A percentile compares a stretch with the other conserved stretches of the same genome.
Evolutionary conservation across 2,329 filamentous ascomycete species (phyloP).

Genomic region (Fusarium sp.): DNA sequence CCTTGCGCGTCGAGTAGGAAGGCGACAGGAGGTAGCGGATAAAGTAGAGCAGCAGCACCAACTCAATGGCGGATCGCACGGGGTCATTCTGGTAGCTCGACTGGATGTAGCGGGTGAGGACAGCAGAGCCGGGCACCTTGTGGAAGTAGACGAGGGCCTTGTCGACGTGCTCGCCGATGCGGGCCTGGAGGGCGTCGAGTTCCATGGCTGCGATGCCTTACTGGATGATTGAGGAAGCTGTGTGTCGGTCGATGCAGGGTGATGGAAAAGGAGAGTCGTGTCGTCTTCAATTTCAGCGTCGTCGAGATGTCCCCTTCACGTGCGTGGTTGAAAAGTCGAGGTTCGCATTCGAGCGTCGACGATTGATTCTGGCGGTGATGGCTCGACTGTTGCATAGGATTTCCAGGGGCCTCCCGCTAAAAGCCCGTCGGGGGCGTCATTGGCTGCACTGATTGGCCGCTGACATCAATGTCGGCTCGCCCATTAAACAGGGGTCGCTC

Average conservation of each 20-base stretch:
- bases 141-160: slow-evolving; percentile 78
- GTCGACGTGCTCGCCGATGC: slow-evolving; percentile 63
- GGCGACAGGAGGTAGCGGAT: slow-evolving; percentile 92
- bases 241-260: background rate
- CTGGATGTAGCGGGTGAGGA: slow-evolving; percentile 93
- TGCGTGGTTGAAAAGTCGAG: slow-evolving; percentile 4
- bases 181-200: slow-evolving; percentile 68
- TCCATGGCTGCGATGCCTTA: slow-evolving; percentile 62
- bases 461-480: background rate
- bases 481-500: slow-evolving; percentile 16
- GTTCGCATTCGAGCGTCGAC: background rate
- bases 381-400: slow-evolving; percentile 8
- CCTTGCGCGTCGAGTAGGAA: slow-evolving; percentile 91
- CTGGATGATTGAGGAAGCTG: background rate
- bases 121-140: slow-evolving; percentile 91
- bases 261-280: background rate
- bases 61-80: slow-evolving; percentile 90
- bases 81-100: slow-evolving; percentile 99
- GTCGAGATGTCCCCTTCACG: background rate
- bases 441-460: slow-evolving; percentile 13
- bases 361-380: slow-evolving; percentile 8
- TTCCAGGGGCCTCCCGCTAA: slow-evolving; percentile 29
- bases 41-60: slow-evolving; percentile 94
- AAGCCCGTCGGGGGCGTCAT: slow-evolving; percentile 11
- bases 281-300: background rate